Evolutionary conservation across 768 basidiomycete genomes (phyloP).

Genomic region (Termitomyces sp.): DNA sequence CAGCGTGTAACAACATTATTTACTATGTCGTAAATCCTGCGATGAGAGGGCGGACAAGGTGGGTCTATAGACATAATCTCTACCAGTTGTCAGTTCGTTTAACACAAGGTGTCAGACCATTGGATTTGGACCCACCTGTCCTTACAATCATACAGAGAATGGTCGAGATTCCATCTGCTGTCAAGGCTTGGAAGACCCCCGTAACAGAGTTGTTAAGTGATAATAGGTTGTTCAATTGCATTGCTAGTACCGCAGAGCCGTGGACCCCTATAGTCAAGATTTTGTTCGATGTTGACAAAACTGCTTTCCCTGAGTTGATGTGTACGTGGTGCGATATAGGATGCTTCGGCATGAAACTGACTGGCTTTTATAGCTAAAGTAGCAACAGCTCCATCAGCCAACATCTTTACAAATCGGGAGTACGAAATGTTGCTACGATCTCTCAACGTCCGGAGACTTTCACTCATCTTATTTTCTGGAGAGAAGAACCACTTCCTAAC

Average conservation of each 20-base stretch:
- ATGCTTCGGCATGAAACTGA: not conserved
- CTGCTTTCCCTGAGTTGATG: slow-evolving; percentile 79
- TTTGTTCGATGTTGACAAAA: slow-evolving; percentile 83
- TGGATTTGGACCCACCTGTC: slow-evolving; percentile 71
- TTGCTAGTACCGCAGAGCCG: slow-evolving; percentile 45
- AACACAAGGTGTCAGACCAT: slow-evolving; percentile 43
- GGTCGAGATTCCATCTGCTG: slow-evolving; percentile 68
- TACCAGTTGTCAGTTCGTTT: slow-evolving; percentile 2
- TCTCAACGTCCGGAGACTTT: slow-evolving; percentile 81
- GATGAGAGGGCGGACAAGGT: slow-evolving; percentile 77
- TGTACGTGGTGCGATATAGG: slow-evolving; percentile 42
- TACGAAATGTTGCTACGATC: slow-evolving; percentile 89
- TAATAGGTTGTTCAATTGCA: slow-evolving; percentile 80
- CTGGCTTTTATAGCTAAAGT: slow-evolving; percentile 53
- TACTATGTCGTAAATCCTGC: slow-evolving; percentile 82
- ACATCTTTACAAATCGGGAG: slow-evolving; percentile 94
- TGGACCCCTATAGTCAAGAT: slow-evolving; percentile 82
- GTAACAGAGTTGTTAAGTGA: slow-evolving; percentile 84
- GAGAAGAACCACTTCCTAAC: slow-evolving; percentile 91
- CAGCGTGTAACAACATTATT: slow-evolving; percentile 79
- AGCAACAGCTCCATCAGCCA: slow-evolving; percentile 83
- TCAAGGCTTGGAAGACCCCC: slow-evolving; percentile 82
- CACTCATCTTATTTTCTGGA: slow-evolving; percentile 80
- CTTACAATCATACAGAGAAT: slow-evolving; percentile 75
- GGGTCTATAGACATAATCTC: slow-evolving; percentile 11